Evolutionary conservation across 2,329 filamentous ascomycete species (phyloP), one percentile per base, ranked within the genome.

Genomic region (Sporothrix inflata): DNA sequence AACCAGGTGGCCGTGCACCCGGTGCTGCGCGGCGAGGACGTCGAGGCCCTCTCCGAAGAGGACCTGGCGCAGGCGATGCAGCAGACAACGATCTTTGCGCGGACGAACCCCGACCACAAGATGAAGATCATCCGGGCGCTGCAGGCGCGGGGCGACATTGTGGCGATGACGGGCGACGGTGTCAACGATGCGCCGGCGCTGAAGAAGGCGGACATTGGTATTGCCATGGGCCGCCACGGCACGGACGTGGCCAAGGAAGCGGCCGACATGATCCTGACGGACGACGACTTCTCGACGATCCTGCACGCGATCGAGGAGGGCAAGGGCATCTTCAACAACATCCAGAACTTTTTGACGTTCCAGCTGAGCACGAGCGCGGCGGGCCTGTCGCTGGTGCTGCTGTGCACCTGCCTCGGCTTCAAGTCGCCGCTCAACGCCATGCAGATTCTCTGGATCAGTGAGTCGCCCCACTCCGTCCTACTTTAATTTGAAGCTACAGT

Each of bases 371-470:
- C 96, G 65, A 98, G 94, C 80, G 96, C 97, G 24, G 96, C 97
- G 71, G 94, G 96, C 74, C 85, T 99, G 76, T 94, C 92, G 72
- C 86, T 99, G 70, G 96, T 99, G 21, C 89, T 99, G 76, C 82
- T 99, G 78, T 98, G 94, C 85, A 98, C 94, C 40, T 92, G 93
- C 76, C 87, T 98, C 74, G 96, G 96, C 51, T 96, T 97, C 84
- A 94, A 94, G 82, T 97, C 96, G 79, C 97, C 96, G 61, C 86
- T 99, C 74, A 99, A 99, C 80, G 94, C 96, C 67, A 99, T 99
- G 96, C 96, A 99, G 84, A 99, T 99, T 84, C 87, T 99, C 55
- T 99, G 96, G 96, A 99, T 99, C 79, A 99, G 95, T 98, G 84
- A 84, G 94, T 88, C 8, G 21, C 21, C 24, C 27, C 14, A 6